Percentiles rank a stretch among this genome's conserved stretches.
Evolutionary conservation across 306 rosid species (phyloP).

Genomic region (Cicer arietinum): DNA sequence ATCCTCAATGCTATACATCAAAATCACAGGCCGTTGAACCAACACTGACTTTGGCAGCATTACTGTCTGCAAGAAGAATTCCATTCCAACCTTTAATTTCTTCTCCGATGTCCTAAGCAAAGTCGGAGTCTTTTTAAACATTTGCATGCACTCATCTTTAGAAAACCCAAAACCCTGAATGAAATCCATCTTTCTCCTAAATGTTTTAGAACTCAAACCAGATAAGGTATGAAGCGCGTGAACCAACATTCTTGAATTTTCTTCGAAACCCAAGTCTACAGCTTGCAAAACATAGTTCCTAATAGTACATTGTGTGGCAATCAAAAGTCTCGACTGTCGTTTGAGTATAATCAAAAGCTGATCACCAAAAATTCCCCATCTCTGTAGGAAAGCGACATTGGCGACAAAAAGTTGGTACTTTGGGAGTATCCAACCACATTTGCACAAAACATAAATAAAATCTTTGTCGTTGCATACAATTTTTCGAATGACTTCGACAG

Average conservation of each 20-base stretch:
- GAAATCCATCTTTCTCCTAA: slow-evolving; percentile 51
- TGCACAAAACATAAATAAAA: slow-evolving; percentile 38
- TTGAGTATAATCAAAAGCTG: slow-evolving; percentile 57
- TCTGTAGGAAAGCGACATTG: slow-evolving; percentile 52
- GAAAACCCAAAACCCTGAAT: slow-evolving; percentile 58
- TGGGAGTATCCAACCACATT: slow-evolving; percentile 40
- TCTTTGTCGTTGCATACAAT: slow-evolving; percentile 39
- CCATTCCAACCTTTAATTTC: slow-evolving; percentile 55
- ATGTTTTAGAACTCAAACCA: slow-evolving; percentile 47
- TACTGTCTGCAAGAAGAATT: slow-evolving; percentile 54
- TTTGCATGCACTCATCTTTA: slow-evolving; percentile 50
- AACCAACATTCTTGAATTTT: slow-evolving; percentile 56
- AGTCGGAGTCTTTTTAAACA: slow-evolving; percentile 55
- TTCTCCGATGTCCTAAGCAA: slow-evolving; percentile 54
- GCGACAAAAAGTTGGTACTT: slow-evolving; percentile 32
- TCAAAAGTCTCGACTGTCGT: slow-evolving; percentile 48
- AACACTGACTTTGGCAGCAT: slow-evolving; percentile 50
- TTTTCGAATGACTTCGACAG: slow-evolving; percentile 54
- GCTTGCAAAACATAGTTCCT: slow-evolving; percentile 49
- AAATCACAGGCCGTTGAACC: slow-evolving; percentile 43
- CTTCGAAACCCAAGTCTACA: slow-evolving; percentile 52
- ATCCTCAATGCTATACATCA: slow-evolving; percentile 57
- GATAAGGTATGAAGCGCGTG: slow-evolving; percentile 51
- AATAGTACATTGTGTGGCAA: slow-evolving; percentile 38
- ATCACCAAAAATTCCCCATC: slow-evolving; percentile 58